Percentiles rank a stretch among this genome's conserved stretches.
phyloP scores from a whole-genome alignment of 1,284 basidiomycete species.

The Austroboletus niveus region DNA sequence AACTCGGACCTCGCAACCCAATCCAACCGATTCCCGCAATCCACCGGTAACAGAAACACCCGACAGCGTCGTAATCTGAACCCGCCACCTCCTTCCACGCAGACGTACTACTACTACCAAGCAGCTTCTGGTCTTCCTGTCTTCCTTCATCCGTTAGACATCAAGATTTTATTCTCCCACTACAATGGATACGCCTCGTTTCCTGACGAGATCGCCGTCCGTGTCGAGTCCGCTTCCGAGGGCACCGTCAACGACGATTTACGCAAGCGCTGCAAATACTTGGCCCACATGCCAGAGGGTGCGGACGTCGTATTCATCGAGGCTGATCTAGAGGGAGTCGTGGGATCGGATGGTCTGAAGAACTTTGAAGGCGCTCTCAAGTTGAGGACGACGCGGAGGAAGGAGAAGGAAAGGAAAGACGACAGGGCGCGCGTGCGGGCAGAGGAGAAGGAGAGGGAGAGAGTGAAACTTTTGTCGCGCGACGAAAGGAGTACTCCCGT shows the following conservation, averaged over 20 bases:
- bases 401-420: constrained; percentile 79
- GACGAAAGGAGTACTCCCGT: constrained; percentile 13
- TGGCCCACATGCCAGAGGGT: constrained; percentile 88
- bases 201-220: constrained; percentile 78
- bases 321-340: constrained; percentile 76
- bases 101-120: constrained; percentile 95
- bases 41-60: constrained; percentile 37
- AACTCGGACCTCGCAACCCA: constrained; percentile 18
- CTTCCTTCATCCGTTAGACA: constrained; percentile 95
- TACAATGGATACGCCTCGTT: constrained; percentile 83
- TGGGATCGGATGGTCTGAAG: constrained; percentile 69
- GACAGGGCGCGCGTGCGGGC: constrained; percentile 76
- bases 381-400: constrained; percentile 70
- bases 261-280: constrained; percentile 92
- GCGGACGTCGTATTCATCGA: constrained; percentile 95
- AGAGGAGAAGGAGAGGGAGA: constrained; percentile 78
- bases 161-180: constrained; percentile 87
- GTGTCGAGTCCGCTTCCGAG: constrained; percentile 76
- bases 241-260: constrained; percentile 88
- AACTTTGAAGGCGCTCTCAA: constrained; percentile 80
- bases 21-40: constrained; percentile 9
- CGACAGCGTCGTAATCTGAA: constrained; percentile 74
- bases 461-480: constrained; percentile 39
- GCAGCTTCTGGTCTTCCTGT: constrained; percentile 89
- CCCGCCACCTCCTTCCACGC: constrained; percentile 76